phyloP scores from a whole-genome alignment of 345 rosid genomes.

The Limnanthes douglasii region DNA sequence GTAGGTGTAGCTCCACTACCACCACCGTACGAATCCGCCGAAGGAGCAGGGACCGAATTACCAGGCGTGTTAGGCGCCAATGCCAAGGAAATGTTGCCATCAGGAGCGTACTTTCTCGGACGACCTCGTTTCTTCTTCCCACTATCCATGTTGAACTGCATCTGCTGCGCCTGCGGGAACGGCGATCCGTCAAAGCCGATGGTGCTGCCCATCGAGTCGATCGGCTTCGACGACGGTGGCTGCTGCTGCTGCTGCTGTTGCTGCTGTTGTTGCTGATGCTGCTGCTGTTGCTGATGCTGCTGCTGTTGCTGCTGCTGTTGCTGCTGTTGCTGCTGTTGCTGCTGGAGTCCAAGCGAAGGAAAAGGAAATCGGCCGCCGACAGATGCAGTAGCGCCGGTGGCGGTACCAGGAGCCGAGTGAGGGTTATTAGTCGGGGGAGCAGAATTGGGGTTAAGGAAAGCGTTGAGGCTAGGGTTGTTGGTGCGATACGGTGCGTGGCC shows the following conservation, averaged over 20 bases:
- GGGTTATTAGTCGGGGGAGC: slow-evolving; percentile 9
- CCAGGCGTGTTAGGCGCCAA: slow-evolving; percentile 52
- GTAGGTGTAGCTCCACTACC: slow-evolving; percentile 14
- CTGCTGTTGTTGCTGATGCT: no score
- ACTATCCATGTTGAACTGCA: slow-evolving; percentile 30
- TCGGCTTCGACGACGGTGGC: slow-evolving; percentile 12
- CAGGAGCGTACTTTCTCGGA: slow-evolving; percentile 84
- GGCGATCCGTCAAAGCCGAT: slow-evolving; percentile 59
- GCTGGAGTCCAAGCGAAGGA: slow-evolving; percentile 5
- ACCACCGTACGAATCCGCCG: slow-evolving; percentile 19
- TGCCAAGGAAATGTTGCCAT: slow-evolving; percentile 76
- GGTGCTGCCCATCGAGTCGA: slow-evolving; percentile 28
- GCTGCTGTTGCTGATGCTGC: slow-evolving; percentile 15
- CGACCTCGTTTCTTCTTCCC: slow-evolving; percentile 86
- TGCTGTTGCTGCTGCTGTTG: slow-evolving; percentile 12
- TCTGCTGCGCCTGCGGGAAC: slow-evolving; percentile 21
- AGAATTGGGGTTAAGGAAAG: slow-evolving; percentile 11
- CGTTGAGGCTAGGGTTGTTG: slow-evolving; percentile 18
- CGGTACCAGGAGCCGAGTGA: slow-evolving; percentile 10
- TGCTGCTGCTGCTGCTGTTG: no score
- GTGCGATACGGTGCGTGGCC: slow-evolving; percentile 12
- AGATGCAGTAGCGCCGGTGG: slow-evolving; percentile 9
- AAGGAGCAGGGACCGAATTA: no score
- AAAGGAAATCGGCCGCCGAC: slow-evolving; percentile 8
- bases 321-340: slow-evolving; percentile 12